Base-by-base conservation (phyloP, 805 yeast species). In the Cyberlindnera galapagoensis region DNA sequence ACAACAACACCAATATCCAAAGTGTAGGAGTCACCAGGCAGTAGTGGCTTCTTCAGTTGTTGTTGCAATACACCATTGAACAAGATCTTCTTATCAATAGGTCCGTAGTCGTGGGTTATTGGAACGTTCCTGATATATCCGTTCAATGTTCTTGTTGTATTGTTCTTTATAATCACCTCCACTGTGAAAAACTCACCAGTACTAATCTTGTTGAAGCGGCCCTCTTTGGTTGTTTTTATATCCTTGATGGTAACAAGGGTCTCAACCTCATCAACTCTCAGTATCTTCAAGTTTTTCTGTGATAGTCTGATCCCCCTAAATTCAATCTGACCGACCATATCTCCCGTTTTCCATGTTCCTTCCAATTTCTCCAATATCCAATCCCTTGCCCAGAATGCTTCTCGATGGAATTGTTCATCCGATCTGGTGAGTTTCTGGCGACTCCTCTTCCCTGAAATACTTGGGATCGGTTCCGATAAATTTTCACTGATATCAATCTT, bases 361-460 rank as follows among this genome's bases (percentile, higher is more conserved):
- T 58, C 53, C 5, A 92, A 45, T 11, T 62, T 60, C 28, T 68
- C 63, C 32, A 90, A 59, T 2, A 92, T 52, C 39, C 69, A 67
- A 35, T 80, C 76, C 36, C 94, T 60, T 41, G 81, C 71, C 98
- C 98, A 90, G 54, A 87, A 92, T 3, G 72, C 60, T 39, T 76
- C 78, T 35, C 75, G 65, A 57, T 75, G 70, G 33, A 63, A 69
- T 26, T 46, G 46, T 21, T 70, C 78, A 38, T 82, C 85, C 8
- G 72, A 76, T 29, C 65, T 70, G 0, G 73, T 62, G 6, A 71
- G 60, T 38, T 60, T 71, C 38, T 57, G 65, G 31, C 44, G 56
- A 24, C 84, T 66, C 57, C 87, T 95, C 40, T 74, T 75, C 21
- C 75, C 69, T 15, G 80, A 56, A 21, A 85, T 57, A 21, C 82